Base-by-base conservation (phyloP, 2,329 filamentous ascomycete genomes). In the Lachnellula subtilissima region DNA sequence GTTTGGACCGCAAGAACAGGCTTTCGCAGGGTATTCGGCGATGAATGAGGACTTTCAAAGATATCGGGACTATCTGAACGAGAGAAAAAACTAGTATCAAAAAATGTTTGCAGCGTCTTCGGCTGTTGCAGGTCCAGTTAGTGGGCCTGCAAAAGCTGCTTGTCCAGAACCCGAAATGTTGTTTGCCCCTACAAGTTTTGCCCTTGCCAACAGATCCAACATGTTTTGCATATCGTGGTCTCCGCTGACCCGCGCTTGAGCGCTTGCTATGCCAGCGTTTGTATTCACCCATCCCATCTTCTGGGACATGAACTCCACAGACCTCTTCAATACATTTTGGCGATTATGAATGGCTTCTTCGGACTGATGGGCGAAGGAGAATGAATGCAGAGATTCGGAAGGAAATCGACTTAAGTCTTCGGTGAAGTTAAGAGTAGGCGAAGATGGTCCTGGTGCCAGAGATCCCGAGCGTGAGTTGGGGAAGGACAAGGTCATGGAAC, bases 351-450 rank as follows among this genome's bases (percentile, higher is more conserved):
- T 80, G 60, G 91, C 85, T 60, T 97, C 93, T 68, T 96, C 92
- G 3, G 92, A 93, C 73, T 96, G 92, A 65, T 96, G 90, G 42
- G 94, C 91, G 72, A 99, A 99, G 12, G 93, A 97, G 75, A 99
- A 99, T 1, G 94, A 99, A 73, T 99, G 94, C 48, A 99, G 77
- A 5, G 94, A 99, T 71, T 99, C 94, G 65, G 90, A 91, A 1
- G 94, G 93, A 70, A 99, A 99, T 50, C 92, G 87, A 47, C 86
- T 87, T 47, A 99, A 82, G 69, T 99, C 94, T 76, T 97, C 94
- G 67, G 85, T 82, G 69, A 91, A 91, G 59, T 83, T 76, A 43
- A 88, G 67, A 6, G 75, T 83, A 23, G 91, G 90, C 22, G 91
- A 91, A 19, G 79, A 77, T 23, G 87, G 85, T 5, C 80, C 85